These are phyloP conservation scores for Selaginella moellendorffii DNA, from an alignment of 75 land plant genomes.

Conservation along the genomic window DNA sequence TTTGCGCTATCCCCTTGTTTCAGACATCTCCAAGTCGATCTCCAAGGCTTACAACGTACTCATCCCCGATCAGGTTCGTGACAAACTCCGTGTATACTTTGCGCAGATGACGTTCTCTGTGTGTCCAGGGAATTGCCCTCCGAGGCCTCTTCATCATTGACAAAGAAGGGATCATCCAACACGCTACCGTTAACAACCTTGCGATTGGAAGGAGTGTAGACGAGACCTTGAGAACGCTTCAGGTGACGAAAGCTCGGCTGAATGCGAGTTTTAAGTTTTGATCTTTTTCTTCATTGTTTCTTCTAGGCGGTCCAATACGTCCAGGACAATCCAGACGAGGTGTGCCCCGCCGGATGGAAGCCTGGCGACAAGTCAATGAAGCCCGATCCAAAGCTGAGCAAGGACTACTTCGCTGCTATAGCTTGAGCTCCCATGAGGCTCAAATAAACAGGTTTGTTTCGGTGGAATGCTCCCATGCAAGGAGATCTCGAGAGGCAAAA, in stretches of 20 bases:
- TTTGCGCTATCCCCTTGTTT: conserved; percentile 14
- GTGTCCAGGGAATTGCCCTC: background rate
- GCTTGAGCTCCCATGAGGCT: background rate
- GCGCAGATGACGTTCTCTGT: background rate
- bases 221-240: conserved; percentile 6
- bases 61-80: conserved; percentile 9
- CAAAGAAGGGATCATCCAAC: conserved; percentile 7
- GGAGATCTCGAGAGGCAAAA: no score
- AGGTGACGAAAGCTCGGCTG: no score
- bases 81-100: background rate
- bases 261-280: no score
- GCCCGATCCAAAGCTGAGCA: conserved; percentile 3
- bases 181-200: conserved; percentile 5
- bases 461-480: no score
- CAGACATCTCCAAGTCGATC: background rate
- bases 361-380: conserved; percentile 5
- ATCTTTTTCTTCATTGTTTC: background rate
- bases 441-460: no score
- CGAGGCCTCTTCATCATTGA: conserved; percentile 7
- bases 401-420: conserved; percentile 8
- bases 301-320: conserved; percentile 8
- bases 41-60: conserved; percentile 12
- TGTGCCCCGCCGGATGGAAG: conserved; percentile 12
- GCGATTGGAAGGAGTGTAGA: conserved; percentile 9
- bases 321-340: conserved; percentile 8